Evolutionary conservation across 2,329 filamentous ascomycete genomes (phyloP).

Genomic region (Botrytis galanthina): DNA sequence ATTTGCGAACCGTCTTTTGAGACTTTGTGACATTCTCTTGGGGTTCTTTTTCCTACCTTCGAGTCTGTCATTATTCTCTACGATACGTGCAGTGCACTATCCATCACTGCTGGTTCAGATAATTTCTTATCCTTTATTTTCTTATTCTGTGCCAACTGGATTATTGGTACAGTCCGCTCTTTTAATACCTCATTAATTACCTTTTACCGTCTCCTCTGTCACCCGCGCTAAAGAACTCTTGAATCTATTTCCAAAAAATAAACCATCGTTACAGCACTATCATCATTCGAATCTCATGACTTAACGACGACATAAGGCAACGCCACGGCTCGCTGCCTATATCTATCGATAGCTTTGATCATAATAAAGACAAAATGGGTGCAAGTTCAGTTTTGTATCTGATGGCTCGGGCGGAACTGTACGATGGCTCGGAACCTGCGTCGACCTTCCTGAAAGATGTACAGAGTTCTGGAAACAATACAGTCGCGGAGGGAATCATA

Average conservation of each 20-base stretch:
- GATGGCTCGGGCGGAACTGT: constrained; percentile 26
- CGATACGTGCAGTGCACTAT: constrained; percentile 31
- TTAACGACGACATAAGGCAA: constrained; percentile 35
- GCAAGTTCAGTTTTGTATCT: constrained; percentile 31
- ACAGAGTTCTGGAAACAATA: constrained; percentile 20
- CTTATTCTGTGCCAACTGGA: constrained; percentile 34
- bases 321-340: constrained; percentile 36
- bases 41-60: constrained; percentile 26
- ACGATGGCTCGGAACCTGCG: constrained; percentile 16
- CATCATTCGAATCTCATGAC: constrained; percentile 35
- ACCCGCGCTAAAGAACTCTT: constrained; percentile 22
- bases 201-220: constrained; percentile 10
- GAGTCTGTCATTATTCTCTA: constrained; percentile 33
- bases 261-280: constrained; percentile 22
- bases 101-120: constrained; percentile 39
- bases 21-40: constrained; percentile 30
- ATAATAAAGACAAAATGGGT: constrained; percentile 27
- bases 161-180: constrained; percentile 33
- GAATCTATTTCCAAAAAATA: constrained; percentile 19
- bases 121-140: constrained; percentile 30
- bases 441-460: constrained; percentile 19
- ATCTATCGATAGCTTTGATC: constrained; percentile 23
- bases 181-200: constrained; percentile 20
- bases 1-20: constrained; percentile 26
- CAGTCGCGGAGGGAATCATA: constrained; percentile 30